These are phyloP conservation scores for Penicillium fuscoglaucum DNA, from an alignment of 2,329 filamentous ascomycete genomes.

Conservation along the genomic window DNA sequence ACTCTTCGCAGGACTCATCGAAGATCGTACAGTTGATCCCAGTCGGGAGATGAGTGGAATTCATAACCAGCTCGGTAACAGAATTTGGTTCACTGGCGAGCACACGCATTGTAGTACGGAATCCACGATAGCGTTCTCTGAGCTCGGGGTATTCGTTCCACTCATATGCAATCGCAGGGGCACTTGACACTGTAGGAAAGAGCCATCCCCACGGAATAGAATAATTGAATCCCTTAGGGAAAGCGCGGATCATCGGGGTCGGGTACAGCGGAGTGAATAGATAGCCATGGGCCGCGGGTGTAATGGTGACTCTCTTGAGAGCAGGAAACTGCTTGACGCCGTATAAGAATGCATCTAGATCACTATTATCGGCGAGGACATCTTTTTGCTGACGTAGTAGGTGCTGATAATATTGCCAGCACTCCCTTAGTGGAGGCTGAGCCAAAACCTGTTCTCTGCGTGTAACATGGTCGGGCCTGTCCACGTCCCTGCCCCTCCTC, in stretches of 20 bases:
- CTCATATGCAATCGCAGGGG: too few relatives aligned
- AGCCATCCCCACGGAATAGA: too few relatives aligned
- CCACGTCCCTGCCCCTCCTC: slow-evolving; percentile 1
- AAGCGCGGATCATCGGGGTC: slow-evolving; percentile 46
- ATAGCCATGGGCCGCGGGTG: slow-evolving; percentile 42
- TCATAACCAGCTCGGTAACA: too few relatives aligned
- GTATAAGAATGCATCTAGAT: slow-evolving; percentile 35
- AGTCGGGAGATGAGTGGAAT: too few relatives aligned
- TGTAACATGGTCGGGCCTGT: slow-evolving; percentile 5
- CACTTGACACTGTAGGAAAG: too few relatives aligned
- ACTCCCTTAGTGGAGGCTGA: slow-evolving; percentile 27
- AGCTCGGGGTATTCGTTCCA: too few relatives aligned
- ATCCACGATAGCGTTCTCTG: too few relatives aligned
- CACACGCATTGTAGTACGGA: too few relatives aligned
- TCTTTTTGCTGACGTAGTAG: slow-evolving; percentile 37
- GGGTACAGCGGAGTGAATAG: slow-evolving; percentile 40
- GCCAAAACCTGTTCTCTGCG: slow-evolving; percentile 5
- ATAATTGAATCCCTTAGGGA: slow-evolving; percentile 44
- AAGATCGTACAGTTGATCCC: too few relatives aligned
- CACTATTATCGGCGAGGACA: slow-evolving; percentile 27
- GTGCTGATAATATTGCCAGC: slow-evolving; percentile 34
- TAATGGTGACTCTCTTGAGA: slow-evolving; percentile 42
- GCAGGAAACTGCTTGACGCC: slow-evolving; percentile 38
- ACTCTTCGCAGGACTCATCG: too few relatives aligned
- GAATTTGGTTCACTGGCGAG: too few relatives aligned